Evolutionary conservation across 768 basidiomycete species (phyloP), one percentile per base, ranked within the genome.

Genomic region (Phanerochaete carnosa): DNA sequence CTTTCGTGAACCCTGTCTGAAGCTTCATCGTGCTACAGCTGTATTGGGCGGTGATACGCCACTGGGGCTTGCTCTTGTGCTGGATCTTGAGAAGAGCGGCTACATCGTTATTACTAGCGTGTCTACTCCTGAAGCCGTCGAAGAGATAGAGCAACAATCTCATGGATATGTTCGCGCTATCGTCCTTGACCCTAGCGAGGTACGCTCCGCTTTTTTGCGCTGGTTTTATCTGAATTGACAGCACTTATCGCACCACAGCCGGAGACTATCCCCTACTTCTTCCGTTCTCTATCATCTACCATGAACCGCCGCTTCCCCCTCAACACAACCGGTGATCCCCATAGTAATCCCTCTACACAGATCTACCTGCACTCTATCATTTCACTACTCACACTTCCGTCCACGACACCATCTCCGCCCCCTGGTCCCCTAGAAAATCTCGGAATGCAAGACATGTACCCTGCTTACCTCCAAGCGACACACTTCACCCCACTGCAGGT

Each of bases 91-190:
- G 74, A 80, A 78, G 67, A 83, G 86, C 62, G 93, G 91, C 0
- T 95, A 89, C 67, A 89, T 94, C 66, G 88, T 95, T 37, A 85
- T 95, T 63, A 79, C 87, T 3, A 94, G 89, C 62, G 93, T 94
- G 19, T 76, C 85, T 0, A 84, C 82, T 5, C 82, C 87, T 0
- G 86, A 87, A 57, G 83, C 83, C n/a, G 85, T 84, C 35, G 77
- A 81, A 16, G 75, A 73, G 16, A 74, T 95, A 47, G 92, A 95
- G 71, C 77, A 75, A 35, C 76, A 77, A 62, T 83, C 85, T 26
- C 79, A 87, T 63, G 94, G 94, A 28, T 94, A 84, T 72, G 83
- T 94, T 58, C 87, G 88, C 54, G 92, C 88, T 0, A 81, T 94
- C 59, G 86, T 95, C 30, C 82, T 95, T 43, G 88, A 95, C 73